Evolutionary conservation across 2,329 filamentous ascomycete genomes (phyloP).

Genomic region (Fusarium vanettenii): DNA sequence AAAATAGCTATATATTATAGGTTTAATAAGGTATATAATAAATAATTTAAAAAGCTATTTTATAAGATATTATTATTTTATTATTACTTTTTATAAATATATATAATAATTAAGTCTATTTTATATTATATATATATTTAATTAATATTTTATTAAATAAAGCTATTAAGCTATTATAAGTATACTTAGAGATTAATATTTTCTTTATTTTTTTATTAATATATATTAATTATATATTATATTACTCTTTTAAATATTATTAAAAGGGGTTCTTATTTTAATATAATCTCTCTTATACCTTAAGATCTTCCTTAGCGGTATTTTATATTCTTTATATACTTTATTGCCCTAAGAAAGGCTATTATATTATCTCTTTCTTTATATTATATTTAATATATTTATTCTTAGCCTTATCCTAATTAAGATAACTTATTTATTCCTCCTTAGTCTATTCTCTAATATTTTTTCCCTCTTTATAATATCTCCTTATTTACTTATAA

Average conservation of each 20-base stretch:
- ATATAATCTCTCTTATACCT: no score
- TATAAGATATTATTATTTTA: no score
- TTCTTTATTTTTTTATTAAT: neutral
- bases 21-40: neutral
- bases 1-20: neutral
- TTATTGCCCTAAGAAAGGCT: neutral
- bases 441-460: neutral
- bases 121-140: neutral
- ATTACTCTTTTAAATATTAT: neutral
- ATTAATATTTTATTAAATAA: neutral
- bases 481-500: constrained; percentile 2
- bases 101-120: neutral
- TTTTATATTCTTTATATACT: neutral
- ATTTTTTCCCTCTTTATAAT: neutral
- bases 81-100: no score
- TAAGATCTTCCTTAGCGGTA: no score
- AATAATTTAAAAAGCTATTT: neutral
- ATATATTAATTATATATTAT: neutral
- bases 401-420: constrained; percentile 5
- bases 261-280: neutral
- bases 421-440: constrained; percentile 1
- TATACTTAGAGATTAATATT: neutral
- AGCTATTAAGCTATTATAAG: neutral
- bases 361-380: neutral
- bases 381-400: neutral